A percentile compares a stretch with the other conserved stretches of the same genome.
These are phyloP conservation scores for Populus hybrid DNA, from an alignment of 441 rosid genomes.

Conservation along the genomic window DNA sequence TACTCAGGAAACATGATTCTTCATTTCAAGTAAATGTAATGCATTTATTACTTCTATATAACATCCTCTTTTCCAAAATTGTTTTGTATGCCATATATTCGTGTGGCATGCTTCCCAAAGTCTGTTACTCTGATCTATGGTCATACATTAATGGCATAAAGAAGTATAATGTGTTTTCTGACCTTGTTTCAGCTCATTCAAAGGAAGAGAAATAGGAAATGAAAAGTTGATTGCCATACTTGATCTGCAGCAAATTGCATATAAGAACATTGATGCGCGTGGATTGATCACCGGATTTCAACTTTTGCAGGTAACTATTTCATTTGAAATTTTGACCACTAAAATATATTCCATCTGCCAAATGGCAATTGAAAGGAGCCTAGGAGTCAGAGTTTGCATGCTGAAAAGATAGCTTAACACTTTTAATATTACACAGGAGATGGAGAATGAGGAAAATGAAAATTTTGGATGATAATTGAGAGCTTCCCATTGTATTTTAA, in stretches of 20 bases:
- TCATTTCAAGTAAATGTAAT: background rate
- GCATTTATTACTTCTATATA: background rate
- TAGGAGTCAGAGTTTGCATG: background rate
- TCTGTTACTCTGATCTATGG: background rate
- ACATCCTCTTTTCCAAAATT: background rate
- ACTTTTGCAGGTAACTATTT: conserved; percentile 63
- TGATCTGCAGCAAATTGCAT: conserved; percentile 61
- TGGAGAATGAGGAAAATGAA: background rate
- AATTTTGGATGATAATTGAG: background rate
- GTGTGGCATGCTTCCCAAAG: background rate
- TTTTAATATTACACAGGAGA: background rate
- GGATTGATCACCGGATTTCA: conserved; percentile 79
- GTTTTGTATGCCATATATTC: background rate
- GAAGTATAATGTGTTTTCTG: conserved; percentile 8
- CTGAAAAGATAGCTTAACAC: background rate
- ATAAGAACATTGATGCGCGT: conserved; percentile 71
- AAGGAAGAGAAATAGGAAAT: conserved; percentile 67
- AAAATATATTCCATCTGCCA: conserved; percentile 1
- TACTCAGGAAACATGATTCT: background rate
- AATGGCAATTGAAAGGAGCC: background rate
- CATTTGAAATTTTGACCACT: conserved; percentile 1
- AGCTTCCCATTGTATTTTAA: background rate
- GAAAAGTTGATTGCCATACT: conserved; percentile 61
- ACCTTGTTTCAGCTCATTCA: conserved; percentile 48
- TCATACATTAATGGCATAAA: background rate